A percentile compares a stretch with the other conserved stretches of the same genome.
Conservation (phyloP, 2,329 filamentous ascomycete species). For the Penicillium sp. region DNA sequence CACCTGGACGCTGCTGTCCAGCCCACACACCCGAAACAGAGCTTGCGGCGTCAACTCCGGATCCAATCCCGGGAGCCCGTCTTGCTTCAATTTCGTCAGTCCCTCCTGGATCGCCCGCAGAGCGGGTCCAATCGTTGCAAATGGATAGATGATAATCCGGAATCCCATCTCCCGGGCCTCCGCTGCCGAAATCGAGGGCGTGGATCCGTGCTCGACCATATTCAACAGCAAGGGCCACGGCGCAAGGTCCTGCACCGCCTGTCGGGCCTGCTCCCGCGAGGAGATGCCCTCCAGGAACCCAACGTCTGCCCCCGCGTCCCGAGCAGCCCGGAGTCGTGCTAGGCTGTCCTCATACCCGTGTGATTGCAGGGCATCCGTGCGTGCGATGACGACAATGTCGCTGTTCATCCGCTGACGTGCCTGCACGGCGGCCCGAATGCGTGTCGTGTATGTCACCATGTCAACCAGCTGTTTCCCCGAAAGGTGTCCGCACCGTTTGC, state of each 20-base stretch:
- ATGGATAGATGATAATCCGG: constrained; percentile 41
- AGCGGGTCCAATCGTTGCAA: constrained; percentile 37
- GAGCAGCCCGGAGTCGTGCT: constrained; percentile 35
- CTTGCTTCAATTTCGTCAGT: constrained; percentile 34
- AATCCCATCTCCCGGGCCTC: constrained; percentile 41
- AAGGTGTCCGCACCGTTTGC: constrained; percentile 40
- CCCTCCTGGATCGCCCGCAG: constrained; percentile 34
- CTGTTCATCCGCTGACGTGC: constrained; percentile 31
- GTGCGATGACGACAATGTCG: constrained; percentile 44
- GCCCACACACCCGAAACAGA: constrained; percentile 41
- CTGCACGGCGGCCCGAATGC: constrained; percentile 37
- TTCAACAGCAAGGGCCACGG: constrained; percentile 41
- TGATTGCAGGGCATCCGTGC: constrained; percentile 36
- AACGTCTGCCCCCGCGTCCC: constrained; percentile 39
- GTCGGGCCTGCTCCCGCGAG: constrained; percentile 34
- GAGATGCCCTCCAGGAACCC: constrained; percentile 42
- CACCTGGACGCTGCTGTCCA: constrained; percentile 39
- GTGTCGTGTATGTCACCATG: constrained; percentile 29
- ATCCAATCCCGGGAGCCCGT: constrained; percentile 31
- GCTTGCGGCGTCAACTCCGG: constrained; percentile 34
- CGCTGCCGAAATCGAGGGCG: constrained; percentile 35
- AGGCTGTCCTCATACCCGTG: constrained; percentile 40
- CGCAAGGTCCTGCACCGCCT: constrained; percentile 33
- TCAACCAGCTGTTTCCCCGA: constrained; percentile 39
- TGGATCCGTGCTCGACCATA: constrained; percentile 43